Base-by-base conservation (phyloP, 805 yeast genomes). In the Geotrichum ghanense region DNA sequence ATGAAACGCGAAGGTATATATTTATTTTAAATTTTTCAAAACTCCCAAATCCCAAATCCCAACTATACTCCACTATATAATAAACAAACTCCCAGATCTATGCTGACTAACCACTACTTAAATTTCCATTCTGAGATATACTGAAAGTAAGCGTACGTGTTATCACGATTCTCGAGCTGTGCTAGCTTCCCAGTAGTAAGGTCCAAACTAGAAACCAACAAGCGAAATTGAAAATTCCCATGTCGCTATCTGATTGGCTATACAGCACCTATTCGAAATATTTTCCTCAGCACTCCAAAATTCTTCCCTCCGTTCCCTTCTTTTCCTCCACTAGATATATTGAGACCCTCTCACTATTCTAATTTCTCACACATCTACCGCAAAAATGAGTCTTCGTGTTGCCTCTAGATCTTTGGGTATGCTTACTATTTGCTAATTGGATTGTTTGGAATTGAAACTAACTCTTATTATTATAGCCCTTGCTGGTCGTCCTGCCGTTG, bases 331-430 rank as follows among this genome's bases (percentile, higher is more conserved):
- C 27, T 24, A 24, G 27, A 24, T 31, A 31, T 31, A 31, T 31
- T n/a, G 37, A 24, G 27, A 24, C 12, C 10, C 27, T 24, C 27
- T 31, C 37, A 31, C 37, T 31, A 31, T 10, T 31, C 37, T 31
- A 31, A 6, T n/a, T n/a, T n/a, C n/a, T n/a, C n/a, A n/a, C n/a
- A n/a, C n/a, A n/a, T n/a, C n/a, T n/a, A n/a, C n/a, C 20, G 16
- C 22, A 23, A 45, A 22, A 25, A 51, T 51, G 55, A 51, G 55
- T 48, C 51, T 50, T 35, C 55, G 55, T 22, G 44, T 50, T 24
- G 55, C 53, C 34, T 20, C 53, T 24, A 25, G 48, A 43, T 22
- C 55, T 35, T 42, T 51, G 47, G 53, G 53, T 51, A 47, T 26
- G 53, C 45, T 16, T 22, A 6, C 7, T 21, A 12, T 3, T 4